A percentile compares a stretch with the other conserved stretches of the same genome.
Conservation (phyloP, 352 stramenopile species). For the Phytophthora cactorum region DNA sequence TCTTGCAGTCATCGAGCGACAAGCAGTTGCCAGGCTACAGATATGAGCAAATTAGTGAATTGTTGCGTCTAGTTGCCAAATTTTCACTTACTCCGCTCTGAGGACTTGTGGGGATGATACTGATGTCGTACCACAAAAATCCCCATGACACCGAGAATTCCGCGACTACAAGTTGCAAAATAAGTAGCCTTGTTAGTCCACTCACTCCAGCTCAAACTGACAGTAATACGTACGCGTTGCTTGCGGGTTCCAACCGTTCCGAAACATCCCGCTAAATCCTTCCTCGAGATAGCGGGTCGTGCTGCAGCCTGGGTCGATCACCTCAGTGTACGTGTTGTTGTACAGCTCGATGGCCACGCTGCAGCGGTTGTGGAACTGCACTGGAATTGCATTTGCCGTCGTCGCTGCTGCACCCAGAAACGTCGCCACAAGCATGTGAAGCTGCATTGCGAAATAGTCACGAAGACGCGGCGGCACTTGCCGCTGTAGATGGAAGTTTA, state of each 20-base stretch:
- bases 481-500: conserved; percentile 8
- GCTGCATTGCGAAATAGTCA: conserved; percentile 20
- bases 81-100: conserved; percentile 26
- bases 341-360: conserved; percentile 49
- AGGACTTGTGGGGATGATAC: conserved; percentile 60
- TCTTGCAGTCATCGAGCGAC: conserved; percentile 47
- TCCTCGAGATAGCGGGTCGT: conserved; percentile 43
- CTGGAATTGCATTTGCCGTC: conserved; percentile 38
- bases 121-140: conserved; percentile 71
- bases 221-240: conserved; percentile 45
- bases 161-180: conserved; percentile 37
- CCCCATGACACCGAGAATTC: conserved; percentile 53
- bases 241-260: conserved; percentile 55
- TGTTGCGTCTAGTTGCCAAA: not conserved
- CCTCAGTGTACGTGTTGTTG: conserved; percentile 50
- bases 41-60: conserved; percentile 1
- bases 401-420: conserved; percentile 6
- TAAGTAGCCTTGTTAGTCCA: conserved; percentile 11
- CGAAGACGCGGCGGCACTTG: not conserved
- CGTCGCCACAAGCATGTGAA: conserved; percentile 3
- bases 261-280: conserved; percentile 71
- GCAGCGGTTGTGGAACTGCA: conserved; percentile 70
- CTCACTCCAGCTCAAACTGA: not conserved
- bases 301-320: conserved; percentile 42
- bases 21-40: conserved; percentile 43